Conservation (phyloP, 2,329 filamentous ascomycete species). For the Cytospora mali region DNA sequence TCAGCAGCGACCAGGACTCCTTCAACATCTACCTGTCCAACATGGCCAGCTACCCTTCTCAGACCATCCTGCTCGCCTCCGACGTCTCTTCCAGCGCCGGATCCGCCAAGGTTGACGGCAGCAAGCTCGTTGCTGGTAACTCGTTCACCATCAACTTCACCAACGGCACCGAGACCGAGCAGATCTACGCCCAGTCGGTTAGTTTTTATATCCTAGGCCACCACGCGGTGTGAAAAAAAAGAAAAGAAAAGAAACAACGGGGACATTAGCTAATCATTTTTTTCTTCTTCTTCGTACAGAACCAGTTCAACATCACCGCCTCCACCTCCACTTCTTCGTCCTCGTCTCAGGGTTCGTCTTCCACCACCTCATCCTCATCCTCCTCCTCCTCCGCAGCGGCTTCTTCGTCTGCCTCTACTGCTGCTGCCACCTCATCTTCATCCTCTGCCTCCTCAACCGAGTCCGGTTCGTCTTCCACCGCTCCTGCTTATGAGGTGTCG, state of each 20-base stretch:
- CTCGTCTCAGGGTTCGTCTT: conserved; percentile 13
- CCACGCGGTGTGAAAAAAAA: neutral
- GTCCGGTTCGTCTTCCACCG: conserved; percentile 9
- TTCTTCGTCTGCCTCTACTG: conserved; percentile 15
- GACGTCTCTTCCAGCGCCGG: conserved; percentile 20
- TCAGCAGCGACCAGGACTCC: conserved; percentile 20
- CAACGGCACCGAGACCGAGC: conserved; percentile 28
- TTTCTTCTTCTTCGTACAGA: conserved; percentile 12
- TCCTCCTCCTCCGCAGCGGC: conserved; percentile 10
- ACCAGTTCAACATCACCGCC: conserved; percentile 26
- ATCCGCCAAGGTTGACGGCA: conserved; percentile 24
- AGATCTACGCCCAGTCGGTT: conserved; percentile 29
- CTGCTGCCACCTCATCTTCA: conserved; percentile 11
- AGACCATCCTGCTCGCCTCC: conserved; percentile 25
- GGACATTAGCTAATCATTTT: neutral
- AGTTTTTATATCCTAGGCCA: neutral
- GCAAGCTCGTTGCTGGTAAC: conserved; percentile 26
- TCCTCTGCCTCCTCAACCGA: conserved; percentile 18
- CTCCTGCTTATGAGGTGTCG: neutral
- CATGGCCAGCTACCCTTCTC: conserved; percentile 26
- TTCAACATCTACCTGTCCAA: conserved; percentile 30
- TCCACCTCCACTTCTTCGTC: conserved; percentile 17
- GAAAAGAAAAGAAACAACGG: too few relatives aligned
- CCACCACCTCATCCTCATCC: conserved; percentile 13
- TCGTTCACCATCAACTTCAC: conserved; percentile 27